Percentiles rank a stretch among this genome's conserved stretches.
Evolutionary conservation across 129 eudicot species (phyloP).

Genomic region (Glebionis coronaria): DNA sequence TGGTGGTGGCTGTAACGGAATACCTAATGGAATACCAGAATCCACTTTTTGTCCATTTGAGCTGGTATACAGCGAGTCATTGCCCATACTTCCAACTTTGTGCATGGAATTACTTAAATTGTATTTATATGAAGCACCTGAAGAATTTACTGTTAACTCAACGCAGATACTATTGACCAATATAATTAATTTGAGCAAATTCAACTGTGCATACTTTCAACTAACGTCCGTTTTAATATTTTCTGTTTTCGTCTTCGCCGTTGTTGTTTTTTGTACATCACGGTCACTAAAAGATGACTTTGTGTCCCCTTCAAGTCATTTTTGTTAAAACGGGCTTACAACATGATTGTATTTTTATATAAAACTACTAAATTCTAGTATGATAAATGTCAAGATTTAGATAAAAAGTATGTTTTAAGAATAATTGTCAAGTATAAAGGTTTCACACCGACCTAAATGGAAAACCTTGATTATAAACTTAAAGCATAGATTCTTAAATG

Average conservation of each 20-base stretch:
- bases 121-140: constrained; percentile 55
- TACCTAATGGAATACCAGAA: constrained; percentile 33
- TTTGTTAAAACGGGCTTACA: too few species aligned
- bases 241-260: background rate
- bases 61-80: constrained; percentile 39
- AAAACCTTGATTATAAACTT: too few species aligned
- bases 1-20: constrained; percentile 50
- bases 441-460: too few species aligned
- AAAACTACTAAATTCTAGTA: too few species aligned
- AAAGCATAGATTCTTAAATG: too few species aligned
- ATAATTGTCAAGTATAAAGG: too few species aligned
- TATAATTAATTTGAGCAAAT: background rate
- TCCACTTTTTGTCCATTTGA: constrained; percentile 32
- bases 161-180: constrained; percentile 18
- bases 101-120: constrained; percentile 34
- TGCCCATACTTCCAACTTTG: constrained; percentile 40
- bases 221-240: background rate
- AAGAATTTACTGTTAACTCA: constrained; percentile 20
- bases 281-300: too few species aligned
- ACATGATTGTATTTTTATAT: too few species aligned
- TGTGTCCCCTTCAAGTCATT: too few species aligned
- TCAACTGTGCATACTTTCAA: constrained; percentile 8
- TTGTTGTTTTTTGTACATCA: too few species aligned
- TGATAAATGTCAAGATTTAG: too few species aligned
- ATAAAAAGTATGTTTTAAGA: too few species aligned